These are phyloP conservation scores for Starmera quercuum DNA, from an alignment of 805 yeast genomes.

Conservation along the genomic window DNA sequence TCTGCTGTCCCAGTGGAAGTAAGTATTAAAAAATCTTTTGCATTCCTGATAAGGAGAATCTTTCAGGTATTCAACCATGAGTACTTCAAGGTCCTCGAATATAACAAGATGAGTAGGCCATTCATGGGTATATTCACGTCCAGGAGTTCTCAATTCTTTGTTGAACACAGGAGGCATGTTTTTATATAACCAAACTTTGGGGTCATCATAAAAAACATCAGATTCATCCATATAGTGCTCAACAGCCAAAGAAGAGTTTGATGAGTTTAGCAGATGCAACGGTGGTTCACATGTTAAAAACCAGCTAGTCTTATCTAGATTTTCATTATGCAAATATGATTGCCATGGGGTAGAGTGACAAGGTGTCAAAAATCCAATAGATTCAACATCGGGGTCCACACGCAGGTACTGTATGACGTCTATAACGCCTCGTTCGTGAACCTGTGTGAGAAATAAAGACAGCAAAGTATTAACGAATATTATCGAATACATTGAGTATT, in stretches of 20 bases:
- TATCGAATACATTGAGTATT: constrained; percentile 15
- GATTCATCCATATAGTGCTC: constrained; percentile 72
- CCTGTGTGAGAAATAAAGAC: constrained; percentile 46
- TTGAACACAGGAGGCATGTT: constrained; percentile 39
- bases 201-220: constrained; percentile 70
- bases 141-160: constrained; percentile 16
- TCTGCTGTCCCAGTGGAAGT: constrained; percentile 81
- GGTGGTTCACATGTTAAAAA: constrained; percentile 93
- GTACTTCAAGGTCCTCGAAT: constrained; percentile 54
- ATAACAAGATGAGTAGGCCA: constrained; percentile 76
- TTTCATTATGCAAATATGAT: constrained; percentile 61
- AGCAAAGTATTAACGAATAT: constrained; percentile 31
- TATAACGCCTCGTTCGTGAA: constrained; percentile 84
- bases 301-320: constrained; percentile 49
- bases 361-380: constrained; percentile 83
- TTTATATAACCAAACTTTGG: constrained; percentile 42
- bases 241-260: constrained; percentile 25
- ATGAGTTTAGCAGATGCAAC: constrained; percentile 25
- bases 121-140: constrained; percentile 24
- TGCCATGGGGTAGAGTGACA: constrained; percentile 98
- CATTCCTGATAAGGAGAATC: constrained; percentile 38
- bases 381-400: constrained; percentile 27
- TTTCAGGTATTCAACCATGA: constrained; percentile 32
- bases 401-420: constrained; percentile 52
- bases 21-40: constrained; percentile 63